phyloP scores from a whole-genome alignment of 805 yeast genomes.

The Ogataea nonfermentans region DNA sequence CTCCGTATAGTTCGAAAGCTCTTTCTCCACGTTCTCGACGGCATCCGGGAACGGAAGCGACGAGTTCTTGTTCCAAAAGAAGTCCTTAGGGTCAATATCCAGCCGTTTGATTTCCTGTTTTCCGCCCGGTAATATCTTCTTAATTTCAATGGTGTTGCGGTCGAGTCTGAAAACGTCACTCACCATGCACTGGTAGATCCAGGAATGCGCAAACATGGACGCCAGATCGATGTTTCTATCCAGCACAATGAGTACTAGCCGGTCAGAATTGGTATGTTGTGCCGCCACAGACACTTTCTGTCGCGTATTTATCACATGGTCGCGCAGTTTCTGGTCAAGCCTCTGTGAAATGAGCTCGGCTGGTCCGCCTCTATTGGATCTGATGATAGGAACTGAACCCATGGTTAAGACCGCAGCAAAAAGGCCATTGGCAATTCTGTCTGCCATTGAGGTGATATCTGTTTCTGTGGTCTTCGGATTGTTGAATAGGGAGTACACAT shows the following conservation, averaged over 20 bases:
- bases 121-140: slow-evolving; percentile 33
- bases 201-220: slow-evolving; percentile 93
- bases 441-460: slow-evolving; percentile 65
- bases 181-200: slow-evolving; percentile 97
- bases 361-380: slow-evolving; percentile 91
- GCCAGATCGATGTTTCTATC: slow-evolving; percentile 90
- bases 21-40: slow-evolving; percentile 93
- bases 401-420: slow-evolving; percentile 76
- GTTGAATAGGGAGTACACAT: slow-evolving; percentile 67
- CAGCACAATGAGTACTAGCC: slow-evolving; percentile 75
- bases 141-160: slow-evolving; percentile 76
- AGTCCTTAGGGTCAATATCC: slow-evolving; percentile 91
- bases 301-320: slow-evolving; percentile 73
- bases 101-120: slow-evolving; percentile 51
- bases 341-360: slow-evolving; percentile 92
- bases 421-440: slow-evolving; percentile 72
- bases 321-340: slow-evolving; percentile 79
- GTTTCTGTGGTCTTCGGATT: slow-evolving; percentile 73
- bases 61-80: slow-evolving; percentile 84
- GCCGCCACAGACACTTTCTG: slow-evolving; percentile 16
- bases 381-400: slow-evolving; percentile 80
- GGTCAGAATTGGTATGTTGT: slow-evolving; percentile 34
- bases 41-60: slow-evolving; percentile 96
- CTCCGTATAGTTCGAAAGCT: slow-evolving; percentile 72
- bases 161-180: slow-evolving; percentile 84